phyloP scores from a whole-genome alignment of 148 eudicot genomes.

The Cornus controversa region DNA sequence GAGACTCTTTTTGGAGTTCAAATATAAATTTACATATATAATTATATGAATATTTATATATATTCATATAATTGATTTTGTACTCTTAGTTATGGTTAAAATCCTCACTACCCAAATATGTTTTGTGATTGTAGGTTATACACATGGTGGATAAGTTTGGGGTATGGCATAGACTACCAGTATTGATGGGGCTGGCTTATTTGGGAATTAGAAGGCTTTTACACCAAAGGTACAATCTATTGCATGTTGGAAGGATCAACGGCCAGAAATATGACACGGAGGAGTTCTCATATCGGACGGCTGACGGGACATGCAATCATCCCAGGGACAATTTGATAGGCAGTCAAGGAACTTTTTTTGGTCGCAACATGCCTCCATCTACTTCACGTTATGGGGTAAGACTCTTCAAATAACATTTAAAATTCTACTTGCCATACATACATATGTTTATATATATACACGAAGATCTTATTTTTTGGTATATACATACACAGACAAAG shows the following conservation, averaged over 20 bases:
- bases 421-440: too few relatives aligned
- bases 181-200: slow-evolving; percentile 11
- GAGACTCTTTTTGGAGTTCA: too few relatives aligned
- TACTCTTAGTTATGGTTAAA: too few relatives aligned
- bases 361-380: slow-evolving; percentile 17
- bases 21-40: too few relatives aligned
- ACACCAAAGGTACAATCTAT: slow-evolving; percentile 12
- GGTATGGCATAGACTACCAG: slow-evolving; percentile 14
- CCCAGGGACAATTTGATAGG: slow-evolving; percentile 7
- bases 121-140: background rate
- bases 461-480: too few relatives aligned
- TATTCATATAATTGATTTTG: too few relatives aligned
- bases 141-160: slow-evolving; percentile 17
- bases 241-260: slow-evolving; percentile 2
- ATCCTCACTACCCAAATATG: too few relatives aligned
- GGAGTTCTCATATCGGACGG: slow-evolving; percentile 10
- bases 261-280: background rate
- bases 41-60: too few relatives aligned
- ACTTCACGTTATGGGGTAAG: slow-evolving; percentile 6
- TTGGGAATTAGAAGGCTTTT: slow-evolving; percentile 13
- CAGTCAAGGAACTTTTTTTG: slow-evolving; percentile 12
- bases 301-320: slow-evolving; percentile 16
- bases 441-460: too few relatives aligned
- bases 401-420: too few relatives aligned
- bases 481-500: too few relatives aligned